Evolutionary conservation across 176 grass and related monocot species (phyloP).

Genomic region (Hyparrhenia diplandra): DNA sequence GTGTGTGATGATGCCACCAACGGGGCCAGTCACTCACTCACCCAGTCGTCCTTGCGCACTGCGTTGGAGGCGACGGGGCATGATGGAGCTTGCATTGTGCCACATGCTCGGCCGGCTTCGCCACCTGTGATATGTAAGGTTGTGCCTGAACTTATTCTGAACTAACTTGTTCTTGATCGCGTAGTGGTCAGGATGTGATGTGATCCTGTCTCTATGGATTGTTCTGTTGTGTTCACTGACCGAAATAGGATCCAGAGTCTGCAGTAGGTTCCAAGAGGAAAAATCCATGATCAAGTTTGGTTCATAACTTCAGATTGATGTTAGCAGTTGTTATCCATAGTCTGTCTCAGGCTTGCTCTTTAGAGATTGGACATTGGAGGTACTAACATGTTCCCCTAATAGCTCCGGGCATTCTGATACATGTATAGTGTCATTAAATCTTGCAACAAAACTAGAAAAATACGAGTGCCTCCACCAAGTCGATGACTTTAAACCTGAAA

Average conservation of each 20-base stretch:
- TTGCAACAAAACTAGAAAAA: too few relatives aligned
- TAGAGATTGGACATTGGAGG: conserved; percentile 16
- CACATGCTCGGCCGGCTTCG: conserved; percentile 44
- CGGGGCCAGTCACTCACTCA: background rate
- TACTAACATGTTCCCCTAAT: too few relatives aligned
- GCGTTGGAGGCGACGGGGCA: background rate
- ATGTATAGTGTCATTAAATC: too few relatives aligned
- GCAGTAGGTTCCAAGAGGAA: conserved; percentile 40
- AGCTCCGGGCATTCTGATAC: too few relatives aligned
- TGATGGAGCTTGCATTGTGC: background rate
- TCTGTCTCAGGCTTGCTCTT: background rate
- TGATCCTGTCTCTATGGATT: background rate
- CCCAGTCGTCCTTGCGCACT: background rate
- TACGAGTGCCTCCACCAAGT: too few relatives aligned
- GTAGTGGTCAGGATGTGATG: background rate
- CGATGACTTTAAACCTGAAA: too few relatives aligned
- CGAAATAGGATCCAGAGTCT: conserved; percentile 24
- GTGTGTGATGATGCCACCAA: background rate
- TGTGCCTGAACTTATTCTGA: conserved; percentile 43
- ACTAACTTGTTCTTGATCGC: conserved; percentile 34
- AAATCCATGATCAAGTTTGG: background rate
- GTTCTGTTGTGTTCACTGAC: background rate
- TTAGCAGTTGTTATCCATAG: too few relatives aligned
- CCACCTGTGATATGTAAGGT: conserved; percentile 36
- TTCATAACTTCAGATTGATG: too few relatives aligned